A percentile compares a stretch with the other conserved stretches of the same genome.
Evolutionary conservation across 768 basidiomycete species (phyloP).

Genomic region (Suillus alpinus): DNA sequence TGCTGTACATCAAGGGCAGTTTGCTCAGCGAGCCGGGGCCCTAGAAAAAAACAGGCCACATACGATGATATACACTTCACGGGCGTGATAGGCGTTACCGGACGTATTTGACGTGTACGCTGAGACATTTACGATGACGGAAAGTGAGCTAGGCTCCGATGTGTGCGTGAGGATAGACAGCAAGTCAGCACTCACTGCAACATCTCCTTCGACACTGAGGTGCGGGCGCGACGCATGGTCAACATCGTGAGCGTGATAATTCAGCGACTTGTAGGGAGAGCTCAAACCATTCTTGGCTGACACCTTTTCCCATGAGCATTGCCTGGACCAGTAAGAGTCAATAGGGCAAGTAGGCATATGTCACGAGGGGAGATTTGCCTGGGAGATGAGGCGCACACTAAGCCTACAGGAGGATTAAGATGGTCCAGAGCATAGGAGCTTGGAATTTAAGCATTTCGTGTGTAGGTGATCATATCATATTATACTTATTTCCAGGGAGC

Average conservation of each 20-base stretch:
- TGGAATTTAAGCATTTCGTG: constrained; percentile 36
- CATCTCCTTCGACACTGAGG: constrained; percentile 26
- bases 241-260: constrained; percentile 30
- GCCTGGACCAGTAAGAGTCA: constrained; percentile 30
- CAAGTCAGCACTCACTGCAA: constrained; percentile 20
- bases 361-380: constrained; percentile 20
- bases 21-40: constrained; percentile 11
- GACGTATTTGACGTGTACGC: constrained; percentile 29
- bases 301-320: constrained; percentile 34
- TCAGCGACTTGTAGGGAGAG: constrained; percentile 33
- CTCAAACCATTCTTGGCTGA: constrained; percentile 37
- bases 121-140: constrained; percentile 11
- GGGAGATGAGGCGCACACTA: constrained; percentile 20
- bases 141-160: constrained; percentile 13
- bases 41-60: constrained; percentile 14
- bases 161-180: constrained; percentile 6
- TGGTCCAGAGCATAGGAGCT: constrained; percentile 32
- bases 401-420: constrained; percentile 24
- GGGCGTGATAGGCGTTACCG: constrained; percentile 36
- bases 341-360: constrained; percentile 28
- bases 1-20: constrained; percentile 17
- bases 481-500: constrained; percentile 39
- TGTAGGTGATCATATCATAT: constrained; percentile 34
- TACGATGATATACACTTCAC: constrained; percentile 32
- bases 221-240: constrained; percentile 20